A percentile compares a stretch with the other conserved stretches of the same genome.
Evolutionary conservation across 495 filamentous ascomycete species (phyloP).

Genomic region (Aspergillus sparsus): DNA sequence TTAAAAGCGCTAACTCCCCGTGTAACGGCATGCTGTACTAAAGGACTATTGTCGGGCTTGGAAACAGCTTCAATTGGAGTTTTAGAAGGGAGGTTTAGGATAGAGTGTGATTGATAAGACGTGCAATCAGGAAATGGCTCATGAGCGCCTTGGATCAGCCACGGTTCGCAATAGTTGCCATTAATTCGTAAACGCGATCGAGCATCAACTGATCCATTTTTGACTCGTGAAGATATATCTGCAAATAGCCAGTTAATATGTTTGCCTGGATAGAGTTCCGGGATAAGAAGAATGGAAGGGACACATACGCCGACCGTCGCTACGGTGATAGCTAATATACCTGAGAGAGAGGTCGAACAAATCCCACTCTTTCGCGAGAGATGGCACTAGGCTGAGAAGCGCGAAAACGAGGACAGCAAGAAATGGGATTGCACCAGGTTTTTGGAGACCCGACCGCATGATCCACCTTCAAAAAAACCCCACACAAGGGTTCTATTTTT

Average conservation of each 20-base stretch:
- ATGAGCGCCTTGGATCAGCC: constrained; percentile 19
- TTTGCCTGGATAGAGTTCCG: not conserved
- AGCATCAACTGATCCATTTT: constrained; percentile 23
- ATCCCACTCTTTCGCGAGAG: constrained; percentile 34
- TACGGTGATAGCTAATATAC: constrained; percentile 32
- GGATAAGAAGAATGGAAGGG: not conserved
- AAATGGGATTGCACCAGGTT: constrained; percentile 44
- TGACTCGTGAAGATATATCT: constrained; percentile 22
- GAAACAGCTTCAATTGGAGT: constrained; percentile 27
- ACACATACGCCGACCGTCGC: constrained; percentile 36
- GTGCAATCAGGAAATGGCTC: constrained; percentile 13
- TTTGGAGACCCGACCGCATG: constrained; percentile 45
- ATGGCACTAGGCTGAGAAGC: constrained; percentile 40
- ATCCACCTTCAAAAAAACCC: constrained; percentile 24
- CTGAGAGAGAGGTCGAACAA: constrained; percentile 34
- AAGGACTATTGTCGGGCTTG: constrained; percentile 26
- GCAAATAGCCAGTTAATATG: constrained; percentile 3
- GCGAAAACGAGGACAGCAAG: constrained; percentile 41
- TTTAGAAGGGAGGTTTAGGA: constrained; percentile 16
- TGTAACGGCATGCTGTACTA: constrained; percentile 29
- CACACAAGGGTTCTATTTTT: constrained; percentile 12
- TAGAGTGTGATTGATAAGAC: constrained; percentile 16
- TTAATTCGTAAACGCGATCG: constrained; percentile 16
- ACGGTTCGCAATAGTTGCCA: constrained; percentile 22
- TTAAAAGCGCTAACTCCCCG: constrained; percentile 39